Evolutionary conservation across 306 rosid genomes (phyloP), one percentile per base, ranked within the genome.

Genomic region (Ochetophila trinervis): DNA sequence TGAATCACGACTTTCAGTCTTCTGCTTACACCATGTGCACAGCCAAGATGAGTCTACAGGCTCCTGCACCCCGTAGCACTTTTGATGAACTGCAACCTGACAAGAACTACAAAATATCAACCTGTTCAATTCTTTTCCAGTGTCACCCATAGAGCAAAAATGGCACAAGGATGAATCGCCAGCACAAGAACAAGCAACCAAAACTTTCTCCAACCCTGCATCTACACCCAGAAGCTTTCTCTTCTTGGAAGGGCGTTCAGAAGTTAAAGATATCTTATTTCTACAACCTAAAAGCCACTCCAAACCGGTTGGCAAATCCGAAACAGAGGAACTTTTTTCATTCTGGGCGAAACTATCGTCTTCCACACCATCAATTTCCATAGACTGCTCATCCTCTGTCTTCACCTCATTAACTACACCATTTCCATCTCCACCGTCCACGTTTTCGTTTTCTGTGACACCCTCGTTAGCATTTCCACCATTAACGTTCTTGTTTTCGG

Each of bases 181-280:
- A n/a, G 82, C 85, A 66, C 86, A 82, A 63, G 92, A 74, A 79
- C 68, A 57, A 18, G 71, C 76, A 82, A 79, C 71, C 67, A 75
- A 48, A 62, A 88, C 82, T 66, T 85, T 94, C 74, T 86, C 95
- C 85, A 90, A 79, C 44, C 95, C 99, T 51, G 96, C 96, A 21
- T 88, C 95, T n/a, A 71, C 80, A 17, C 89, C 89, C 32, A 90
- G 74, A 72, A 94, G 90, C 86, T 82, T 94, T 78, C 95, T 78
- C 67, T 86, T 94, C 90, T 94, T 94, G 2, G 95, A 75, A 64
- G 97, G 99, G 30, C 96, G 91, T 81, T 94, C 97, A 0, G 96
- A 78, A 69, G 88, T 64, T 63, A 85, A 67, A 56, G 80, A 80
- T 70, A 70, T 60, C 82, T 85, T 94, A 84, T 86, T 83, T 80